A percentile compares a stretch with the other conserved stretches of the same genome.
Evolutionary conservation across 2,329 filamentous ascomycete genomes (phyloP).

Genomic region (Cercospora citrullina): DNA sequence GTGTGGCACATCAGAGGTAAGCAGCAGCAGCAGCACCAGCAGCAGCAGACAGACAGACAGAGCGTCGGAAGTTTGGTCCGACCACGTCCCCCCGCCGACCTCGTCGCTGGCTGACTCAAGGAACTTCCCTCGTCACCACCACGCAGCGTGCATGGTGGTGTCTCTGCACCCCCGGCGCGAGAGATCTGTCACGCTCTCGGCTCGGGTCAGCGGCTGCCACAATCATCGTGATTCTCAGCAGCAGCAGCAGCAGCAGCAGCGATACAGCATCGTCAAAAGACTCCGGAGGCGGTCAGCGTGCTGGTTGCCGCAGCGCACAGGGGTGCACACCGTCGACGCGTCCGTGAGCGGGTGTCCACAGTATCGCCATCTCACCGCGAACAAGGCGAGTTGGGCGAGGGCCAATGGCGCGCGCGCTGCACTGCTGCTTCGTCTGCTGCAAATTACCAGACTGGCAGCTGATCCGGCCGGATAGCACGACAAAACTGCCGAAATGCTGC

Average conservation of each 20-base stretch:
- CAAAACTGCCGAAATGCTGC: slow-evolving; percentile 20
- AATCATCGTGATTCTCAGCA: neutral
- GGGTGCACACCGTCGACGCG: slow-evolving; percentile 10
- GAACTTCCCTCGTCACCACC: slow-evolving; percentile 2
- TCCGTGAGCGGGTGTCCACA: slow-evolving; percentile 13
- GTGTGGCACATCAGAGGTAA: neutral
- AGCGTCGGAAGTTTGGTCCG: slow-evolving; percentile 1
- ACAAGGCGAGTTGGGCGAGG: slow-evolving; percentile 13
- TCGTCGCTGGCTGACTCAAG: neutral
- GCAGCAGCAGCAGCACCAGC: neutral
- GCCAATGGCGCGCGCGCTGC: slow-evolving; percentile 16
- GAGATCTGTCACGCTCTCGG: neutral
- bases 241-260: no score
- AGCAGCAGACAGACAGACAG: no score
- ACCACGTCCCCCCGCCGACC: neutral
- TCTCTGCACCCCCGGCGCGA: neutral
- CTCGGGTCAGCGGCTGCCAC: slow-evolving; percentile 7
- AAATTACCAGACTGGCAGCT: slow-evolving; percentile 8
- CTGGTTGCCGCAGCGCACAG: slow-evolving; percentile 14
- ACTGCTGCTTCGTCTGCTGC: slow-evolving; percentile 4
- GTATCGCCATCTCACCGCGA: slow-evolving; percentile 19
- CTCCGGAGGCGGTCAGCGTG: slow-evolving; percentile 24
- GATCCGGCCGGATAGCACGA: slow-evolving; percentile 17
- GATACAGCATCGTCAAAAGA: slow-evolving; percentile 3
- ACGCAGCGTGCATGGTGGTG: slow-evolving; percentile 1